A percentile compares a stretch with the other conserved stretches of the same genome.
Evolutionary conservation across 768 basidiomycete species (phyloP).

Genomic region (Guyanaporus albipodus): DNA sequence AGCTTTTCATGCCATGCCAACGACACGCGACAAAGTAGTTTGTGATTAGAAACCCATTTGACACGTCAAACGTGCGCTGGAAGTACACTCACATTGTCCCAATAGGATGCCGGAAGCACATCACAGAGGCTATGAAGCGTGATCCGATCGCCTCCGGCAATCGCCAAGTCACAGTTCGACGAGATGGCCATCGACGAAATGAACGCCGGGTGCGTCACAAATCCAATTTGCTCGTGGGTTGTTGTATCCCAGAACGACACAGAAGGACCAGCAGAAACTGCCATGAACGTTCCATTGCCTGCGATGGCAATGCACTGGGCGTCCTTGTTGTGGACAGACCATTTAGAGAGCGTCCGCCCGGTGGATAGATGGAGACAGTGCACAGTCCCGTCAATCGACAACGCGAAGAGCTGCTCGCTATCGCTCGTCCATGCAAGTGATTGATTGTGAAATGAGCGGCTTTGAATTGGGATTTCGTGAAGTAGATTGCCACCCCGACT

Average conservation of each 20-base stretch:
- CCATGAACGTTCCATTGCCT: neutral
- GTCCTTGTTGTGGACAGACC: neutral
- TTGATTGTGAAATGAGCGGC: neutral
- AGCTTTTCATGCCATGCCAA: too few relatives aligned
- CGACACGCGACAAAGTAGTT: too few relatives aligned
- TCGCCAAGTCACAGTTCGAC: neutral
- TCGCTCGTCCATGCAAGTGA: conserved; percentile 1
- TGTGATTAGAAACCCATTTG: too few relatives aligned
- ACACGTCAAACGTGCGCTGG: too few relatives aligned
- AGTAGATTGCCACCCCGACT: neutral
- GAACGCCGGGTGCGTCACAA: neutral
- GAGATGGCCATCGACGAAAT: neutral
- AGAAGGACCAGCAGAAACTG: neutral
- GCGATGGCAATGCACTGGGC: neutral
- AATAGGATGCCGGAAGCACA: neutral
- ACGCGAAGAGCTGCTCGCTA: neutral
- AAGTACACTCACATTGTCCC: neutral
- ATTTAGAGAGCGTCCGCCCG: neutral
- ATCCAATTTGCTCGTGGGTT: neutral
- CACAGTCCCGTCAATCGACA: neutral
- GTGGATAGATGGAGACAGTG: neutral
- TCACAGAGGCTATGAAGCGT: neutral
- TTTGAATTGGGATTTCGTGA: neutral
- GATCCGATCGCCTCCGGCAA: neutral
- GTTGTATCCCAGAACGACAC: neutral